A percentile compares a stretch with the other conserved stretches of the same genome.
phyloP scores from a whole-genome alignment of 208 protist genomes.

The Acanthamoeba healyi region DNA sequence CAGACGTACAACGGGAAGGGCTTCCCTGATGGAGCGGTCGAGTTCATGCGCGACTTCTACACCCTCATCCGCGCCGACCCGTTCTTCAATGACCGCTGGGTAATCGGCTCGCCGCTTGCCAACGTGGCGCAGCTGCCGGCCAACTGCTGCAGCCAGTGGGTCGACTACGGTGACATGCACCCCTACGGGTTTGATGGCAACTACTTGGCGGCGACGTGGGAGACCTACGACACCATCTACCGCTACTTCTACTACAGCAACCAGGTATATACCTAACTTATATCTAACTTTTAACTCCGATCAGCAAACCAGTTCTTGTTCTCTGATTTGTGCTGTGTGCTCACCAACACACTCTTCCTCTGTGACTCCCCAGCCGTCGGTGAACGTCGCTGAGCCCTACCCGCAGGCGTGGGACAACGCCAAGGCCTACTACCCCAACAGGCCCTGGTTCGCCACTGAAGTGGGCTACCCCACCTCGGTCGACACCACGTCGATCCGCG shows the following conservation, averaged over 20 bases:
- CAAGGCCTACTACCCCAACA: not conserved
- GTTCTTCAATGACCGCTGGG: not conserved
- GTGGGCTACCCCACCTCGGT: not conserved
- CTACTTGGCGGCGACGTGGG: not conserved
- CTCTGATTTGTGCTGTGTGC: not conserved
- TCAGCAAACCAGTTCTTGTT: too few species aligned
- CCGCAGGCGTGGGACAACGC: not conserved
- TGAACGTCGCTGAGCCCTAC: not conserved
- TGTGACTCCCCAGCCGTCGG: not conserved
- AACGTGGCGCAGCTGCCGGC: not conserved
- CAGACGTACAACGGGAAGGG: constrained; percentile 33
- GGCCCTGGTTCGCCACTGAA: not conserved
- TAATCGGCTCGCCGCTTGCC: not conserved
- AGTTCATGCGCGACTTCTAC: not conserved
- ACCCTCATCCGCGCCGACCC: not conserved
- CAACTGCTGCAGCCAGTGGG: constrained; percentile 34
- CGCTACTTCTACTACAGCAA: constrained; percentile 43
- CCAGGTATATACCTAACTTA: not conserved
- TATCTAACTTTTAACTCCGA: too few species aligned
- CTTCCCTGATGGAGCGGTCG: not conserved
- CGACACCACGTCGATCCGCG: not conserved
- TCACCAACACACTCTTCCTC: not conserved
- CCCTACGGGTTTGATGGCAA: not conserved
- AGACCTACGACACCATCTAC: not conserved
- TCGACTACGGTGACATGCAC: constrained; percentile 15